phyloP scores from a whole-genome alignment of 306 rosid genomes.

The Cucurbita argyrosperma region DNA sequence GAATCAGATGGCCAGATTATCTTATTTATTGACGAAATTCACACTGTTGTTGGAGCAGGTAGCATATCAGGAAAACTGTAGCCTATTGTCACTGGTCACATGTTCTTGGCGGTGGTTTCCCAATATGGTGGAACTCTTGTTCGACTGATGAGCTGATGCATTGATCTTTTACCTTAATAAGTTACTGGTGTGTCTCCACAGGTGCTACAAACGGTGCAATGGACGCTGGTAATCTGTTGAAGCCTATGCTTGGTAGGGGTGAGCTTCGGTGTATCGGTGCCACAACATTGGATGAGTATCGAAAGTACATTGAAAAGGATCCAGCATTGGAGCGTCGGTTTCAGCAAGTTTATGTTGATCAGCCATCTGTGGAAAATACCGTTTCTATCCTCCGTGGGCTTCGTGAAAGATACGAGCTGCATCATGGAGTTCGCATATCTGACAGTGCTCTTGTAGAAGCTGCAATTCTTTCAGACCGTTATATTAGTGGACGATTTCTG shows the following conservation, averaged over 20 bases:
- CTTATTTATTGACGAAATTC: conserved; percentile 93
- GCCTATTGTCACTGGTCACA: background rate
- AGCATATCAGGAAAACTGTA: background rate
- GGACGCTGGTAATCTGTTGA: conserved; percentile 98
- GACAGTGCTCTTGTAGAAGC: conserved; percentile 96
- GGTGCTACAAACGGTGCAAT: conserved; percentile 98
- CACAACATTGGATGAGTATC: conserved; percentile 85
- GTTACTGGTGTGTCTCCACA: conserved; percentile 16
- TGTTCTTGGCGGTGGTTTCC: background rate
- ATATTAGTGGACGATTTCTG: conserved; percentile 91
- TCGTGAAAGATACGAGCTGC: conserved; percentile 94
- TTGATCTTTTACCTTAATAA: conserved; percentile 7
- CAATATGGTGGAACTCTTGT: background rate
- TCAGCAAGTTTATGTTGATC: conserved; percentile 96
- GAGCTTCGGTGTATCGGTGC: conserved; percentile 97
- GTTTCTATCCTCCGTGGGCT: conserved; percentile 82
- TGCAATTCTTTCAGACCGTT: conserved; percentile 92
- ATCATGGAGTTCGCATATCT: conserved; percentile 97
- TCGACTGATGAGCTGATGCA: background rate
- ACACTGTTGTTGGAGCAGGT: conserved; percentile 99
- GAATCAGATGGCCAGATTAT: conserved; percentile 92
- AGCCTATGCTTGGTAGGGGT: conserved; percentile 99
- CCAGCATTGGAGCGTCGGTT: conserved; percentile 96
- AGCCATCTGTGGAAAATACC: conserved; percentile 81
- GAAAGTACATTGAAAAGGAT: conserved; percentile 95